Evolutionary conservation across 2,329 filamentous ascomycete species (phyloP), one percentile per base, ranked within the genome.

Genomic region (Sporothrix schenckii): DNA sequence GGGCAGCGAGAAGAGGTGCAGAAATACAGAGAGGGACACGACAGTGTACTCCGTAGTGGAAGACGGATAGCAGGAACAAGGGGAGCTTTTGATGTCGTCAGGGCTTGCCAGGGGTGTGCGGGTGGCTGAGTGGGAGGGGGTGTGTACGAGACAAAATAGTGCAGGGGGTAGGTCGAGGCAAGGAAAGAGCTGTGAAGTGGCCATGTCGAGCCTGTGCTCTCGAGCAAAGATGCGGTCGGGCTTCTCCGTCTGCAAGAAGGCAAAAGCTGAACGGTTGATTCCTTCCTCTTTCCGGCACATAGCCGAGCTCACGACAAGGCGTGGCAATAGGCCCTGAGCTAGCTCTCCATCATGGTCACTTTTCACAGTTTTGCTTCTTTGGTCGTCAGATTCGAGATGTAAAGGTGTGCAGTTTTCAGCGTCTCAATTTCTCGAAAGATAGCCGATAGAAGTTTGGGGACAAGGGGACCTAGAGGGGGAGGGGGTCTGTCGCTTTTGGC

Each of bases 11-110:
- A 41, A 11, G 56, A n/a, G 24, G 27, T 44, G 56, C 19, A 44
- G 44, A 71, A 44, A 61, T 7, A 9, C 52, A 44, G 5, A 49
- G 53, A 27, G 21, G 27, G 63, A 24, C 65, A 21, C 30, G 34
- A 49, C 50, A 69, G 54, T 9, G 34, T 34, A 34, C 34, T 34
- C 34, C 6, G 5, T 34, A 7, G 34, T 34, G 34, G 34, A 34
- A 34, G 34, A 34, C 34, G 34, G 34, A 54, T 41, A 63, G 19
- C 61, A 56, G 47, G 63, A 70, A 52, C 56, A 66, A 24, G 52
- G 70, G 72, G 39, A 72, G 70, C 68, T 71, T 61, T 61, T n/a
- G 39, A 73, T 73, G 72, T 73, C 72, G 71, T 73, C 72, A 73
- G 71, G 71, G 68, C 71, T 56, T 34, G 67, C 58, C 60, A 65